A percentile compares a stretch with the other conserved stretches of the same genome.
phyloP scores from a whole-genome alignment of 2,329 filamentous ascomycete genomes.

The Xylariales sp. region DNA sequence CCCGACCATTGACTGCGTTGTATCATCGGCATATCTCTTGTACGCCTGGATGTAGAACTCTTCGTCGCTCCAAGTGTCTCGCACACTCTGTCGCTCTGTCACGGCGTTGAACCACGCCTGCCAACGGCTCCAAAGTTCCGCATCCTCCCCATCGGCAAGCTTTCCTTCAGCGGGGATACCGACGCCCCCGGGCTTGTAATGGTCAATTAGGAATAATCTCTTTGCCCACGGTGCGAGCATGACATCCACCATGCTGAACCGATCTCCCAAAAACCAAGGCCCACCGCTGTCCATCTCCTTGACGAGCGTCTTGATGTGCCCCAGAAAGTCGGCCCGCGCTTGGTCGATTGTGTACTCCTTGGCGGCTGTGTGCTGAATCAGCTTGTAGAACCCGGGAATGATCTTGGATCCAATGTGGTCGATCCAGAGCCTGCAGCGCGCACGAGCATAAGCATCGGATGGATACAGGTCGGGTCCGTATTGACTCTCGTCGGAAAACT shows the following conservation, averaged over 20 bases:
- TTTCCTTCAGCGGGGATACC: conserved; percentile 32
- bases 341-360: conserved; percentile 46
- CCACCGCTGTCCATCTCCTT: conserved; percentile 55
- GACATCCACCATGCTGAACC: conserved; percentile 66
- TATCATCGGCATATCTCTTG: conserved; percentile 61
- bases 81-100: conserved; percentile 55
- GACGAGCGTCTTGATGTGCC: conserved; percentile 55
- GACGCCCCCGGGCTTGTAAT: conserved; percentile 60
- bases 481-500: conserved; percentile 42
- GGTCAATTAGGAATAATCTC: conserved; percentile 68
- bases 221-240: conserved; percentile 70
- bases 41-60: conserved; percentile 67
- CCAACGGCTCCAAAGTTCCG: conserved; percentile 61
- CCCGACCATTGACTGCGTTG: conserved; percentile 56
- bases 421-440: conserved; percentile 66
- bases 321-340: conserved; percentile 54
- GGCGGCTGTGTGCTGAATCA: conserved; percentile 50
- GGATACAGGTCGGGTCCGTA: conserved; percentile 52
- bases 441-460: conserved; percentile 57
- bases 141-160: conserved; percentile 41
- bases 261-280: conserved; percentile 63
- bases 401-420: conserved; percentile 66
- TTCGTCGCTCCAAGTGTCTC: conserved; percentile 63
- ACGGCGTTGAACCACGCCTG: conserved; percentile 59
- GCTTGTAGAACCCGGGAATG: conserved; percentile 64